A percentile compares a stretch with the other conserved stretches of the same genome.
phyloP scores from a whole-genome alignment of 495 filamentous ascomycete species.

The Aspergillus ostianus region DNA sequence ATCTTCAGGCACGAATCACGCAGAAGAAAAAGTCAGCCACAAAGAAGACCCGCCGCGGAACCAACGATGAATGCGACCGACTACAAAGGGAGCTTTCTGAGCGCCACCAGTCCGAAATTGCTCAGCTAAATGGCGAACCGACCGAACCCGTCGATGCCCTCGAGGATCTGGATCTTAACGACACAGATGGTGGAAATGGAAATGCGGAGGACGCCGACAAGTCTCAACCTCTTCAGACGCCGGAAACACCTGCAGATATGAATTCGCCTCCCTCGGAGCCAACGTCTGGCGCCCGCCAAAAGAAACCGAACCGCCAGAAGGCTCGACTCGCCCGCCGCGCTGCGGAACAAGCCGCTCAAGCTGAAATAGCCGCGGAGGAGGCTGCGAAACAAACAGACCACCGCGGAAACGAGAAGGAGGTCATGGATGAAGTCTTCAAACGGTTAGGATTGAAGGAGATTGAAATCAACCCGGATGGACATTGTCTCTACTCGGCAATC shows the following conservation, averaged over 20 bases:
- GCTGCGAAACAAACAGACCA: conserved; percentile 72
- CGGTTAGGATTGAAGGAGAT: conserved; percentile 66
- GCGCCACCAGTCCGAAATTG: conserved; percentile 64
- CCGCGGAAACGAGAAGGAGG: conserved; percentile 65
- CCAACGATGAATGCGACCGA: conserved; percentile 79
- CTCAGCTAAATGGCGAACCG: conserved; percentile 50
- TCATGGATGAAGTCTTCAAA: conserved; percentile 65
- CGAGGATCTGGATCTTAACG: conserved; percentile 33
- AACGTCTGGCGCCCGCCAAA: conserved; percentile 28
- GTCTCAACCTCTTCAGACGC: conserved; percentile 4
- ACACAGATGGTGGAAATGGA: conserved; percentile 19
- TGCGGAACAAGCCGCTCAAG: conserved; percentile 72
- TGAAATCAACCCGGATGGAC: conserved; percentile 83
- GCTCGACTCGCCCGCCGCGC: conserved; percentile 84
- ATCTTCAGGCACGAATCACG: conserved; percentile 78
- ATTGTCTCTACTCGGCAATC: conserved; percentile 93
- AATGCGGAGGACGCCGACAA: conserved; percentile 10
- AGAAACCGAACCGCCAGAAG: conserved; percentile 89
- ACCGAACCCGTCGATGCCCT: conserved; percentile 24
- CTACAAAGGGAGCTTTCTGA: conserved; percentile 69
- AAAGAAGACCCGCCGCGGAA: conserved; percentile 90
- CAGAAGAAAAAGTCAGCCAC: conserved; percentile 94
- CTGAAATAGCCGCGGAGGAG: conserved; percentile 67
- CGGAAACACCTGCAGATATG: conserved; percentile 11
- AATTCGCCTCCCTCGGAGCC: conserved; percentile 13